Evolutionary conservation across 1,284 basidiomycete species (phyloP).

Genomic region (Cronartium quercuum): DNA sequence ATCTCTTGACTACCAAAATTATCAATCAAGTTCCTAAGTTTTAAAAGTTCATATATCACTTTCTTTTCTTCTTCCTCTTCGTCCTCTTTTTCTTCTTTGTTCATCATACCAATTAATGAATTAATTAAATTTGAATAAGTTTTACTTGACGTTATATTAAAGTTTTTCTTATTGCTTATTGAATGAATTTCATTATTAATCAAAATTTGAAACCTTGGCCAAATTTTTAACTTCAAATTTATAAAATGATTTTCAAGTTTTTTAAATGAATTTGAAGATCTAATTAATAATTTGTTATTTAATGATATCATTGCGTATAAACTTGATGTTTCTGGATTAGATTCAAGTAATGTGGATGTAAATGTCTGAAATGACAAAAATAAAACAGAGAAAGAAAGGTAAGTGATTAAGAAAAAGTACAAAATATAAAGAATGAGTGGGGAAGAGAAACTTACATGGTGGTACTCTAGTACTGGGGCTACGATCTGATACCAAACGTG

Average conservation of each 20-base stretch:
- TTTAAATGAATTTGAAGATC: neutral
- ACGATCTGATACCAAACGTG: slow-evolving; percentile 80
- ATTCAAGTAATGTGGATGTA: slow-evolving; percentile 17
- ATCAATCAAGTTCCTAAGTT: slow-evolving; percentile 11
- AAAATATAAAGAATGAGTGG: neutral
- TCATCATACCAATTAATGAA: too few relatives aligned
- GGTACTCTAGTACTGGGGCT: slow-evolving; percentile 77
- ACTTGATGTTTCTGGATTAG: slow-evolving; percentile 11
- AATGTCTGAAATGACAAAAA: slow-evolving; percentile 22
- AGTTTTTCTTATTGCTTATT: too few relatives aligned
- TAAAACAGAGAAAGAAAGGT: neutral
- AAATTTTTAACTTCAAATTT: slow-evolving; percentile 20
- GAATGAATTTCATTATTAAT: slow-evolving; percentile 21
- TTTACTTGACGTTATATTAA: too few relatives aligned
- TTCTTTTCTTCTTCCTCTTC: slow-evolving; percentile 7
- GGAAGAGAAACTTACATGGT: slow-evolving; percentile 55
- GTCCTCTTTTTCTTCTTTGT: neutral
- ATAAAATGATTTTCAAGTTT: slow-evolving; percentile 31
- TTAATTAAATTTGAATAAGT: too few relatives aligned
- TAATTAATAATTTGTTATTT: slow-evolving; percentile 18
- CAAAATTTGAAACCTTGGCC: slow-evolving; percentile 27
- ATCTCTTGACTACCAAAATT: neutral
- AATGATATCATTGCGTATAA: slow-evolving; percentile 38
- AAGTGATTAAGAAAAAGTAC: neutral
- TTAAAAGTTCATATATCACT: slow-evolving; percentile 1